phyloP scores from a whole-genome alignment of 2,329 filamentous ascomycete species.

The Colletotrichum karsti region DNA sequence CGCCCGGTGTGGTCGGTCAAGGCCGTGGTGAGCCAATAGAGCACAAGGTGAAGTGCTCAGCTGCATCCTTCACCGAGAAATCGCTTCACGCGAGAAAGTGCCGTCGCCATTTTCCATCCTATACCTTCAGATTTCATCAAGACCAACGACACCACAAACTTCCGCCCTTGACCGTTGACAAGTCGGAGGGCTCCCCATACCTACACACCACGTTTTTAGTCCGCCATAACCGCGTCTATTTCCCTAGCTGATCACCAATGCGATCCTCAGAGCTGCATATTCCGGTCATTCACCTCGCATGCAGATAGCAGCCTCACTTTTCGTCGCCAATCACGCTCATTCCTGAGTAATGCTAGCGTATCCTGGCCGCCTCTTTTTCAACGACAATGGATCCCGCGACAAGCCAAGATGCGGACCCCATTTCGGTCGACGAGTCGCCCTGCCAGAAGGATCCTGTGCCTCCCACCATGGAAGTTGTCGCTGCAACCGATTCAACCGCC shows the following conservation, averaged over 20 bases:
- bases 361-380: not conserved
- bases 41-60: not conserved
- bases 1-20: not conserved
- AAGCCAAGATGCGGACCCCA: not conserved
- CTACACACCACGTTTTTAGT: not conserved
- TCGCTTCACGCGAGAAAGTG: not conserved
- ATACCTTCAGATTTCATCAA: not conserved
- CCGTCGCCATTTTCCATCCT: not conserved
- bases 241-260: not conserved
- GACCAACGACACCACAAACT: not conserved
- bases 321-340: constrained; percentile 1
- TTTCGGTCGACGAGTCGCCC: not conserved
- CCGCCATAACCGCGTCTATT: not conserved
- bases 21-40: not conserved
- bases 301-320: constrained; percentile 7
- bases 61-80: not conserved
- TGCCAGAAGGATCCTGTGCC: not conserved
- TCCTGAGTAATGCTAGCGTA: constrained; percentile 20
- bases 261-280: not conserved
- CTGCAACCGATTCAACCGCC: constrained; percentile 14
- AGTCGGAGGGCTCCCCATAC: not conserved
- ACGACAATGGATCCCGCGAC: constrained; percentile 6
- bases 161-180: not conserved
- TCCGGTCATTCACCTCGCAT: constrained; percentile 3
- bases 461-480: constrained; percentile 17